Conservation (phyloP, 345 rosid genomes). For the Aquilaria yunnanensis region DNA sequence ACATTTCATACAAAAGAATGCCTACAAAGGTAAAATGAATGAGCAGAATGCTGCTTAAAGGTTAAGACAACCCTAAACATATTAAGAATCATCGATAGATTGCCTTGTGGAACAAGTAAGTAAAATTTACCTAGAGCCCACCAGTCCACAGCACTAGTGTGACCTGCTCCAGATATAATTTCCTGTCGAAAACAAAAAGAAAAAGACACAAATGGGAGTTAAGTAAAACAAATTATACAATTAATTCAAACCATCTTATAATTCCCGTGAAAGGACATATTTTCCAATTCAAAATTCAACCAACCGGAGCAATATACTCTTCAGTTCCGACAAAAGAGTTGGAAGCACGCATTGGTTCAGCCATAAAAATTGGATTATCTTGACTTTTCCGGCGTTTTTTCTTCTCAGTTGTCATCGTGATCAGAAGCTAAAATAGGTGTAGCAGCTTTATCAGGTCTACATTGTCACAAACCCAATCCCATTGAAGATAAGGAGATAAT, state of each 20-base stretch:
- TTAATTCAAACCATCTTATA: neutral
- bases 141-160: constrained; percentile 98
- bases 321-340: constrained; percentile 98
- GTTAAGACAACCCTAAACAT: too few relatives aligned
- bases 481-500: neutral
- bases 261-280: neutral
- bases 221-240: neutral
- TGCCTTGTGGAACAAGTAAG: neutral
- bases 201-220: neutral
- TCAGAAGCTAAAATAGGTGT: constrained; percentile 45
- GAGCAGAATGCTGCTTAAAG: neutral
- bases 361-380: constrained; percentile 74
- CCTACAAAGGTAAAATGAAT: constrained; percentile 26
- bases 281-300: constrained; percentile 13
- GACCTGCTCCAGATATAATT: constrained; percentile 83
- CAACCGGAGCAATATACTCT: constrained; percentile 95
- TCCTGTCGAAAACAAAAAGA: constrained; percentile 41
- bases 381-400: constrained; percentile 43
- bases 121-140: constrained; percentile 84
- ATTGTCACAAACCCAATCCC: neutral
- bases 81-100: too few relatives aligned
- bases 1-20: constrained; percentile 88
- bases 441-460: constrained; percentile 1
- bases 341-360: constrained; percentile 95
- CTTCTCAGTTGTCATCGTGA: constrained; percentile 55